Base-by-base conservation (phyloP, 805 yeast genomes). In the Candida adriatica region DNA sequence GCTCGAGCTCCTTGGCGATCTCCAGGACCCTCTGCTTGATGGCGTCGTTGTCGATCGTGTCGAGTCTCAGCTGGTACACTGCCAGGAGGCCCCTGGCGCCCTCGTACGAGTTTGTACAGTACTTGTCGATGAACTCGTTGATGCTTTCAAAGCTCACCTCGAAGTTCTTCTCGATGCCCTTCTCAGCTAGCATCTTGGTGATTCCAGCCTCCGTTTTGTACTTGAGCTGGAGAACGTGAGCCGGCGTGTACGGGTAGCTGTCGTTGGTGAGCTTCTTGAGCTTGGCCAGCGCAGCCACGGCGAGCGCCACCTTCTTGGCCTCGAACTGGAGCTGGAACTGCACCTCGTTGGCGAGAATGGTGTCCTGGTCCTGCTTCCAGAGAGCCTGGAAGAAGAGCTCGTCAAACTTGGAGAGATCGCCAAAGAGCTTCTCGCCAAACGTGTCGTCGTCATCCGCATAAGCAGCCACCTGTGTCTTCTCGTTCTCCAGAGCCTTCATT, bases 361-460 rank as follows among this genome's bases (percentile, higher is more conserved):
- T 58, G 25, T 69, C 68, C 32, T 62, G 54, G 38, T 68, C 57
- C 60, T 73, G 75, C 52, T 34, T 64, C 48, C 35, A 51, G 41
- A 53, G 52, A 40, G 49, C 51, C 42, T 43, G 53, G 42, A 49
- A 68, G 19, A 68, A 74, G 27, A 61, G 67, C 3, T 57, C 56
- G 14, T 61, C 48, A 37, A 79, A 64, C 10, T 58, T 56, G 6
- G 61, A 66, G 29, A 77, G 44, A 30, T 76, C 64, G 13, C 61
- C 50, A 24, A 59, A 46, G 23, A 66, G 49, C 23, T 60, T 56
- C 17, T 65, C 64, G 20, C 86, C 90, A 40, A 77, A 66, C 3
- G 75, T 68, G 59, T 81, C 88, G 5, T 58, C 55, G 37, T 77
- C 84, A 13, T 67, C 65, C 15, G 53, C 32, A 24, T 57, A 60